Evolutionary conservation across 1,139 yeast genomes (phyloP), one percentile per base, ranked within the genome.

Genomic region (Magnusiomyces starmeri): DNA sequence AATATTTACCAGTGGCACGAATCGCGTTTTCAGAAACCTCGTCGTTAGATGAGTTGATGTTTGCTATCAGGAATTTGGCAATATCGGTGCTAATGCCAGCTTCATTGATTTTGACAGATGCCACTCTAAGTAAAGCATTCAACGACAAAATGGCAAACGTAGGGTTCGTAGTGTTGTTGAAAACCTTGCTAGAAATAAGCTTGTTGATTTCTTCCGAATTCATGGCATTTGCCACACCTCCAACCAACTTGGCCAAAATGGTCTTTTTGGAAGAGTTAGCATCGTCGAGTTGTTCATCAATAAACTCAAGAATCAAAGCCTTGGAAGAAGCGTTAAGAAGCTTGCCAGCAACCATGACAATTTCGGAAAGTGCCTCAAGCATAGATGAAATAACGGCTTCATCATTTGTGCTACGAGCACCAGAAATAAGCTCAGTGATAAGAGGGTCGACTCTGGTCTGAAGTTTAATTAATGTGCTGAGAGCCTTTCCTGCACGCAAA

Each of bases 401-500:
- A 51, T 77, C 79, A 9, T 75, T 70, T 12, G 80, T 69, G 34
- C 14, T 24, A 62, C 79, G 82, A 12, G 89, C 87, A 50, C 94
- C 94, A 43, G 82, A 71, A 14, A 88, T 82, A 59, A 90, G 75
- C 65, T 90, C 97, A 43, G 85, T 78, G 14, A 90, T 86, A 55
- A 92, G 76, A 3, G 97, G 95, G 66, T 92, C 98, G 55, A 92
- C 92, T 65, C 97, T 80, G 9, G 97, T 92, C 68, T 90, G 97
- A 65, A 85, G 82, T 60, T 83, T 84, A 62, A 92, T 86, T 64
- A 92, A 76, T 8, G 90, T 81, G 51, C 96, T 95, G 60, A 92
- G 74, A 0, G 97, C 97, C 60, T 76, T 78, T 39, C 95, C 97
- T n/a, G 97, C 96, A 58, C 95, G 79, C 4, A 81, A 69, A 62